A percentile compares a stretch with the other conserved stretches of the same genome.
These are phyloP conservation scores for Medicago ruthenica DNA, from an alignment of 306 rosid genomes.

Conservation along the genomic window DNA sequence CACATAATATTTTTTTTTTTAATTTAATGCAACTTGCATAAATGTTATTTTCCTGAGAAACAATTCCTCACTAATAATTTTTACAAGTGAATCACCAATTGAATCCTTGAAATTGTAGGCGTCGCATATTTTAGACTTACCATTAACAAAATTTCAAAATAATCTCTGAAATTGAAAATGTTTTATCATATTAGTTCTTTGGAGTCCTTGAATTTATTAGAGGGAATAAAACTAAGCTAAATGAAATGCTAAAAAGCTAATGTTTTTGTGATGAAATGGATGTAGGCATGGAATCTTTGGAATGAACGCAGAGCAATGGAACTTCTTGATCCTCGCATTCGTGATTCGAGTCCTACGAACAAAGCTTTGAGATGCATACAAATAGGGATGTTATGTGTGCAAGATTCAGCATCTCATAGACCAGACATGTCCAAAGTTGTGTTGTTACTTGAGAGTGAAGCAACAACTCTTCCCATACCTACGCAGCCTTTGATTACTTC, in stretches of 20 bases:
- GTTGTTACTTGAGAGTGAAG: slow-evolving; percentile 83
- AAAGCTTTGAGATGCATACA: slow-evolving; percentile 78
- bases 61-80: background rate
- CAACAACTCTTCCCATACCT: slow-evolving; percentile 65
- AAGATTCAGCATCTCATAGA: slow-evolving; percentile 76
- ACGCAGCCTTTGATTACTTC: slow-evolving; percentile 72
- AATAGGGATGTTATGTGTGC: slow-evolving; percentile 82
- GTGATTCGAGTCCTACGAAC: slow-evolving; percentile 49
- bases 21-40: background rate
- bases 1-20: background rate
- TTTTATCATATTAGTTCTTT: background rate
- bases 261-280: slow-evolving; percentile 36
- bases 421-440: slow-evolving; percentile 80
- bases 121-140: too few relatives aligned
- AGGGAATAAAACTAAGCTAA: background rate
- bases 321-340: slow-evolving; percentile 68
- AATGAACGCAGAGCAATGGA: slow-evolving; percentile 62
- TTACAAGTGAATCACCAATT: background rate
- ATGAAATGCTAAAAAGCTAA: slow-evolving; percentile 17
- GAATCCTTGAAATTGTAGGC: too few relatives aligned
- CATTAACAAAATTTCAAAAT: too few relatives aligned
- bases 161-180: too few relatives aligned
- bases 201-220: background rate
- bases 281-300: slow-evolving; percentile 93
- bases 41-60: background rate